A percentile compares a stretch with the other conserved stretches of the same genome.
Evolutionary conservation across 345 rosid genomes (phyloP).

Genomic region (Euphorbia tirucalli): DNA sequence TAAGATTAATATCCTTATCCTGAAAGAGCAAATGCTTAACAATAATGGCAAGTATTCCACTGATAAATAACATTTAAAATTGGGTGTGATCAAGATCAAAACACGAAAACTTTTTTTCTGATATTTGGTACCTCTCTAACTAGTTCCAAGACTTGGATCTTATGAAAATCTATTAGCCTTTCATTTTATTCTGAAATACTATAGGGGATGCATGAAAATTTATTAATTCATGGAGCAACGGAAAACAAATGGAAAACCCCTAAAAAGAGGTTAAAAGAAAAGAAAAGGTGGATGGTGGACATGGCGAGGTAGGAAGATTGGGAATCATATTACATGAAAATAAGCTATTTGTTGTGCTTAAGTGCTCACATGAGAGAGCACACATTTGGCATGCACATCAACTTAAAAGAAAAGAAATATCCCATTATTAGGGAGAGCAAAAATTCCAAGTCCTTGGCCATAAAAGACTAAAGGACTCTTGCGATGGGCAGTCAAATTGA

Average conservation of each 20-base stretch:
- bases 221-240: not conserved
- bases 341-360: not conserved
- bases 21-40: slow-evolving; percentile 35
- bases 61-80: not conserved
- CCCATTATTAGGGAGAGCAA: not conserved
- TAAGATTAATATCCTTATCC: slow-evolving; percentile 89
- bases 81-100: no score
- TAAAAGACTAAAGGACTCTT: not conserved
- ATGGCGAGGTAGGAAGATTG: not conserved
- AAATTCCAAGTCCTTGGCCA: not conserved
- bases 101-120: no score
- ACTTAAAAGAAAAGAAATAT: not conserved
- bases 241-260: not conserved
- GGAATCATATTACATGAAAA: no score
- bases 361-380: not conserved
- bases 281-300: not conserved
- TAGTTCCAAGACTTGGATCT: not conserved
- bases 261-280: not conserved
- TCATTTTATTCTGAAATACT: not conserved
- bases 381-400: not conserved
- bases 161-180: not conserved
- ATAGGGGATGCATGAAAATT: not conserved
- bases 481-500: not conserved
- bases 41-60: slow-evolving; percentile 2
- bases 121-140: not conserved